Percentiles rank a stretch among this genome's conserved stretches.
Conservation (phyloP, 1,284 basidiomycete genomes). For the Cryptococcus amylolentus region DNA sequence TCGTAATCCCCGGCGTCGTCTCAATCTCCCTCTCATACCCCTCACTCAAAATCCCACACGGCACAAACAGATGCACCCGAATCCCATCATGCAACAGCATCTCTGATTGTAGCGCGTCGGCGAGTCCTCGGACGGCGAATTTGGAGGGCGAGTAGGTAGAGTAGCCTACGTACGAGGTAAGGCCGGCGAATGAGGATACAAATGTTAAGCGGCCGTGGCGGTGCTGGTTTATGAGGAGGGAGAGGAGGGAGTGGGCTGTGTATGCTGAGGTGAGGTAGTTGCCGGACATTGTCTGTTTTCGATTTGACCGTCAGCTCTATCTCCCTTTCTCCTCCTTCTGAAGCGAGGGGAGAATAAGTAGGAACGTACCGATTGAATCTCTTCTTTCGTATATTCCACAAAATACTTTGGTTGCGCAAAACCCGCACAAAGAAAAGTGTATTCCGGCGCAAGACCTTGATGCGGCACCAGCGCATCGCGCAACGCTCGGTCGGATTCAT, state of each 20-base stretch:
- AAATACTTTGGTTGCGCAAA: constrained; percentile 66
- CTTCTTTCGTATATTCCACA: constrained; percentile 61
- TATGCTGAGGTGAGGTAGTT: no score
- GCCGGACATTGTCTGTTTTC: no score
- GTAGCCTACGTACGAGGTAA: constrained; percentile 79
- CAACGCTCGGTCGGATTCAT: constrained; percentile 59
- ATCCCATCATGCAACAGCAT: constrained; percentile 63
- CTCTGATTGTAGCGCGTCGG: constrained; percentile 83
- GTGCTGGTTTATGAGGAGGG: constrained; percentile 29
- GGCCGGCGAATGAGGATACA: constrained; percentile 74
- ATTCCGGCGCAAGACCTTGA: constrained; percentile 62
- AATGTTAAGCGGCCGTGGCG: constrained; percentile 69
- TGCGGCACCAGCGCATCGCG: constrained; percentile 58
- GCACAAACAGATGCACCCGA: constrained; percentile 79
- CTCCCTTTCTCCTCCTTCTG: no score
- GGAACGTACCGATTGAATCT: constrained; percentile 50
- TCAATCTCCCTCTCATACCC: constrained; percentile 77
- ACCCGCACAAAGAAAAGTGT: constrained; percentile 75
- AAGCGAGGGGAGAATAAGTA: no score
- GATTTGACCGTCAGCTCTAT: no score
- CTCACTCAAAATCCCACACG: constrained; percentile 76
- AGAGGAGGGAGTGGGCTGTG: no score
- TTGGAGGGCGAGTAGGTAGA: constrained; percentile 83
- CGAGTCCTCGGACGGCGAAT: constrained; percentile 81
- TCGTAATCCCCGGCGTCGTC: constrained; percentile 73